These are phyloP conservation scores for Xylaria sp. DNA, from an alignment of 2,329 filamentous ascomycete species.

Conservation along the genomic window DNA sequence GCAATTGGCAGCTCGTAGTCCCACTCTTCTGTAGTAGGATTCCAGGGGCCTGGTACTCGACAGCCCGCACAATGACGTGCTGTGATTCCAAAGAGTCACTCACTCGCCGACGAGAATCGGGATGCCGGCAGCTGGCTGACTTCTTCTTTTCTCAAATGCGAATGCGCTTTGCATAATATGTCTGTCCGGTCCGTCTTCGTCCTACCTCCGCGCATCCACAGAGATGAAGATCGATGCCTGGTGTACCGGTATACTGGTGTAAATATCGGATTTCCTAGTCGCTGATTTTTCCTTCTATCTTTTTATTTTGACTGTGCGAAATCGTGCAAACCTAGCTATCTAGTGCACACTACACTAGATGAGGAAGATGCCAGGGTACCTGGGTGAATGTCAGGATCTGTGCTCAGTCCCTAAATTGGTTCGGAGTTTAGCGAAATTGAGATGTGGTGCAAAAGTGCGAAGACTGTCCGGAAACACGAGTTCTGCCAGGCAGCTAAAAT, in stretches of 20 bases:
- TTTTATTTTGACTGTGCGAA: slow-evolving; percentile 23
- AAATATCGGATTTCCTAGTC: background rate
- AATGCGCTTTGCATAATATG: background rate
- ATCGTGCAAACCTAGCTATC: background rate
- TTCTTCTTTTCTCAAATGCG: slow-evolving; percentile 6
- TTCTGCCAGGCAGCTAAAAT: slow-evolving; percentile 31
- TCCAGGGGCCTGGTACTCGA: slow-evolving; percentile 6
- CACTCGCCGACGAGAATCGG: slow-evolving; percentile 10
- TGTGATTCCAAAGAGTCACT: background rate
- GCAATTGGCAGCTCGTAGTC: slow-evolving; percentile 17
- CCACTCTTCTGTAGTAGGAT: slow-evolving; percentile 8
- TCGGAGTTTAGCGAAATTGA: slow-evolving; percentile 43
- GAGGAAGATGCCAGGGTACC: slow-evolving; percentile 22
- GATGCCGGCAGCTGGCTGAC: slow-evolving; percentile 2
- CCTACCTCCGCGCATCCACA: background rate
- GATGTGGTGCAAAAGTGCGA: slow-evolving; percentile 28
- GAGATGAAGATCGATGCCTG: background rate
- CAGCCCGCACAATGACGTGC: slow-evolving; percentile 9
- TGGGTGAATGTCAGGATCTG: slow-evolving; percentile 30
- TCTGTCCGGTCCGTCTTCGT: background rate
- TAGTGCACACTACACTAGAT: background rate
- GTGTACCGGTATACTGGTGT: background rate
- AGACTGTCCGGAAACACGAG: slow-evolving; percentile 24
- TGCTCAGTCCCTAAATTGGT: slow-evolving; percentile 34
- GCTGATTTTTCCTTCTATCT: background rate